Conservation (phyloP, 805 yeast species). For the Teunomyces panamensis region DNA sequence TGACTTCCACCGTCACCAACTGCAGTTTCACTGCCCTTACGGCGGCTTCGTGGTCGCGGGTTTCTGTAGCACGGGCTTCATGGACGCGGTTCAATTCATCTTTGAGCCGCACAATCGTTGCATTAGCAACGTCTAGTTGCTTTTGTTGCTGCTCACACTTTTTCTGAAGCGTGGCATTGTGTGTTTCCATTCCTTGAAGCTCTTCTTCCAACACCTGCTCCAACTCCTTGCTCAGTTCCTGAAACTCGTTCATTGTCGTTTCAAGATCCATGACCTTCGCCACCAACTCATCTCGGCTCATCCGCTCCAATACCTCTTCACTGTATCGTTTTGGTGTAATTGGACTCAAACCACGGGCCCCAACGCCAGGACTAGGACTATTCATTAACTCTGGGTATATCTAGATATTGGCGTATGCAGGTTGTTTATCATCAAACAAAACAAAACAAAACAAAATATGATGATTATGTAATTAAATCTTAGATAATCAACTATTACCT, state of each 20-base stretch:
- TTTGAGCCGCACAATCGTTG: constrained; percentile 12
- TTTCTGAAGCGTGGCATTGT: constrained; percentile 16
- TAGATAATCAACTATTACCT: too few relatives aligned
- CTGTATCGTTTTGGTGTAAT: constrained; percentile 11
- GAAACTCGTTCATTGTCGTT: constrained; percentile 38
- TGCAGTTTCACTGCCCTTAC: constrained; percentile 23
- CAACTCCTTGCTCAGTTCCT: constrained; percentile 41
- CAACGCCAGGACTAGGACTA: constrained; percentile 9
- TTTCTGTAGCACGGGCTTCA: constrained; percentile 6
- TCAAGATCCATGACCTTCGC: constrained; percentile 35
- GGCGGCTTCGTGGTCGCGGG: constrained; percentile 16
- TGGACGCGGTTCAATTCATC: constrained; percentile 20
- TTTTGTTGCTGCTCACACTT: constrained; percentile 16
- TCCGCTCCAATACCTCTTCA: constrained; percentile 5
- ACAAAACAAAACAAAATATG: neutral
- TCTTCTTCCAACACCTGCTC: constrained; percentile 47
- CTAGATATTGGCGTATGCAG: neutral
- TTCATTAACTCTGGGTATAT: constrained; percentile 5
- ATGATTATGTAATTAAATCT: too few relatives aligned
- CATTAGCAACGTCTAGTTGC: constrained; percentile 17
- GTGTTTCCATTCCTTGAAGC: constrained; percentile 29
- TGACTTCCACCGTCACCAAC: constrained; percentile 41
- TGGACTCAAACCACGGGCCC: constrained; percentile 4
- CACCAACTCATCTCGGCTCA: constrained; percentile 19
- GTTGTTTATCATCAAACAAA: neutral